A percentile compares a stretch with the other conserved stretches of the same genome.
Conservation (phyloP, 768 basidiomycete species). For the Amanita molliuscula region DNA sequence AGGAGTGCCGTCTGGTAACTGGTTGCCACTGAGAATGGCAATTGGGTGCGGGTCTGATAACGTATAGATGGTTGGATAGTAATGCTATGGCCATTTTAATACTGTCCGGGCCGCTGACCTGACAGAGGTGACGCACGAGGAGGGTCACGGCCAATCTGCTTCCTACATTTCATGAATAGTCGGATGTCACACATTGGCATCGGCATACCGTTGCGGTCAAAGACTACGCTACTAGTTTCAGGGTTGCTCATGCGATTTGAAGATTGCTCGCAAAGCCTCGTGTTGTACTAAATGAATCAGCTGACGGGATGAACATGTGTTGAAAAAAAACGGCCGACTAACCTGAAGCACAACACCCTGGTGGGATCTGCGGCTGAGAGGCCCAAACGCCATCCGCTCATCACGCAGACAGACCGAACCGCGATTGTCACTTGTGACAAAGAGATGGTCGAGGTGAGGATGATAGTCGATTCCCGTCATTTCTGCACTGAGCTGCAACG, state of each 20-base stretch:
- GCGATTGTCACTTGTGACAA: conserved; percentile 49
- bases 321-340: conserved; percentile 7
- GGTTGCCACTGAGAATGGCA: conserved; percentile 53
- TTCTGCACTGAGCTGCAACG: conserved; percentile 41
- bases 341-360: conserved; percentile 50
- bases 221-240: conserved; percentile 57
- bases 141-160: conserved; percentile 55
- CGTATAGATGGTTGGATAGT: conserved; percentile 60
- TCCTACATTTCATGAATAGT: conserved; percentile 26
- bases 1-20: conserved; percentile 44
- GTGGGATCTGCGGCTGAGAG: conserved; percentile 28
- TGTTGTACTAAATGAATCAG: conserved; percentile 24
- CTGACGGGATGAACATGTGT: background rate
- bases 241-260: conserved; percentile 38
- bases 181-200: background rate
- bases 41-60: conserved; percentile 59
- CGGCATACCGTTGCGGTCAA: conserved; percentile 54
- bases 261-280: conserved; percentile 30
- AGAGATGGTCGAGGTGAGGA: conserved; percentile 57
- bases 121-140: conserved; percentile 29
- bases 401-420: conserved; percentile 63
- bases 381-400: conserved; percentile 63
- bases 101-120: conserved; percentile 8
- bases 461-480: conserved; percentile 61
- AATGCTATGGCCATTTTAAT: conserved; percentile 33